Evolutionary conservation across 768 basidiomycete species (phyloP).

Genomic region (Cystobasidium tubakii): DNA sequence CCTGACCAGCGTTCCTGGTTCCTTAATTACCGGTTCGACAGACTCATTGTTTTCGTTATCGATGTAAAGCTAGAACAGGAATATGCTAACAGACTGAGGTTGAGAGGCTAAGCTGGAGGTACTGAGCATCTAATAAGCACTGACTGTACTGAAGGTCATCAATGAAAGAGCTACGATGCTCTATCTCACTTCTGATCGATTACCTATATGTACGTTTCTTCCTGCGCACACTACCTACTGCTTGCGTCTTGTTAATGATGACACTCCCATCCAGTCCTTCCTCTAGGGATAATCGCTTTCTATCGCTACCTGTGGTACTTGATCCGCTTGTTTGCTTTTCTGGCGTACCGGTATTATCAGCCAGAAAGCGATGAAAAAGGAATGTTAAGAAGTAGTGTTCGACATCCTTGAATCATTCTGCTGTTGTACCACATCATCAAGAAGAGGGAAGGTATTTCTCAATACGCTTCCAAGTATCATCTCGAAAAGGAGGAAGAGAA

Average conservation of each 20-base stretch:
- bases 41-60: no score
- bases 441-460: neutral
- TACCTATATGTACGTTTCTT: conserved; percentile 72
- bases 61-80: neutral
- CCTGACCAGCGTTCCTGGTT: neutral
- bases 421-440: neutral
- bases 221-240: neutral
- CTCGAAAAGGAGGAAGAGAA: neutral
- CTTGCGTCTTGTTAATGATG: neutral
- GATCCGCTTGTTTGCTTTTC: conserved; percentile 72
- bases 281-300: conserved; percentile 85
- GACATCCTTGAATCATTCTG: neutral
- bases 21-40: neutral
- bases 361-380: neutral
- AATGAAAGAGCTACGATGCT: conserved; percentile 55
- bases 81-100: neutral
- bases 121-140: no score
- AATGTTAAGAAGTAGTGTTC: neutral
- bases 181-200: conserved; percentile 83
- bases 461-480: neutral
- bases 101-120: no score
- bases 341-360: conserved; percentile 55
- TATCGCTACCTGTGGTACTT: conserved; percentile 90
- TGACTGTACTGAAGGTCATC: no score
- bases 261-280: no score